These are phyloP conservation scores for Stachybotrys elegans DNA, from an alignment of 2,329 filamentous ascomycete species.

Conservation along the genomic window DNA sequence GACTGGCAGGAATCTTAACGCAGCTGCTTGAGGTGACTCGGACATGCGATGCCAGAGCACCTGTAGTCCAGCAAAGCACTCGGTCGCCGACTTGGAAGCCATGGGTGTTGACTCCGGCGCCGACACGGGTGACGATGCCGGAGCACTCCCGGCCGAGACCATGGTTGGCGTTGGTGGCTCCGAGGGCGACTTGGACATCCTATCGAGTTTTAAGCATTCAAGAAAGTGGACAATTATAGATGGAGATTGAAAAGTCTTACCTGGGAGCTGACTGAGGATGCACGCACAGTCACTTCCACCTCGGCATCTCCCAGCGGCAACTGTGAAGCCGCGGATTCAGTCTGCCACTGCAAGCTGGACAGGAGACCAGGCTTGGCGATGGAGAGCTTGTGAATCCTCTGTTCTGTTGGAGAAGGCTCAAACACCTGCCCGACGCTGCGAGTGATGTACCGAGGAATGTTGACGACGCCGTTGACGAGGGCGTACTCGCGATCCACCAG, in stretches of 20 bases:
- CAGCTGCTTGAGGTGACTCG: neutral
- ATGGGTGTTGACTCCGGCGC: neutral
- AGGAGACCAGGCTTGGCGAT: neutral
- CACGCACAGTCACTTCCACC: neutral
- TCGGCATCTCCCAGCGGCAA: neutral
- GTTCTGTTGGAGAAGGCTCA: neutral
- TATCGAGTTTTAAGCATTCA: neutral
- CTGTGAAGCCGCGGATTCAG: neutral
- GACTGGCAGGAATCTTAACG: neutral
- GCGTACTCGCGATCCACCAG: neutral
- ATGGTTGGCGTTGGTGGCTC: neutral
- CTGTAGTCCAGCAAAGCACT: neutral
- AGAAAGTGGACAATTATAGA: too few species aligned
- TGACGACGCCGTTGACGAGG: neutral
- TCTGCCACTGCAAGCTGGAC: neutral
- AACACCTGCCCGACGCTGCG: neutral
- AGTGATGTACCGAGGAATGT: neutral
- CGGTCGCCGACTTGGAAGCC: neutral
- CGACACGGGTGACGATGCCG: neutral
- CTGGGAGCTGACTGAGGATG: neutral
- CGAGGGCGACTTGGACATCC: neutral
- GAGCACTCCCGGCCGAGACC: neutral
- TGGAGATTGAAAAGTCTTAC: too few species aligned
- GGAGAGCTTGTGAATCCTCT: neutral
- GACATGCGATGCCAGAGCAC: neutral